phyloP scores from a whole-genome alignment of 2,329 filamentous ascomycete species.

The Niveomyces coronatus region DNA sequence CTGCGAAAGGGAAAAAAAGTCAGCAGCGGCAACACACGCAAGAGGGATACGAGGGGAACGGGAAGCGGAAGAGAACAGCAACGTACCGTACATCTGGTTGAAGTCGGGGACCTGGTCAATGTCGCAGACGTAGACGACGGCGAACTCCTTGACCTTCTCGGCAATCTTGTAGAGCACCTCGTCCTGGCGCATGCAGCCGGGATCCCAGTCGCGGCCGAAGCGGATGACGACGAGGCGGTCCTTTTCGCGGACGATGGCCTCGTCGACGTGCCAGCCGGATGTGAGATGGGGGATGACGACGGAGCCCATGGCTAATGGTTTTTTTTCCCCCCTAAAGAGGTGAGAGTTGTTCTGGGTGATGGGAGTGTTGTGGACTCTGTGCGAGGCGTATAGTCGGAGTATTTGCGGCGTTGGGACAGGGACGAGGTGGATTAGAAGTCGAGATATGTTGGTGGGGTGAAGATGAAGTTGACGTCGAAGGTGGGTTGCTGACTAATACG shows the following conservation, averaged over 20 bases:
- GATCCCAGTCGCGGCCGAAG: constrained; percentile 79
- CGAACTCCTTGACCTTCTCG: constrained; percentile 87
- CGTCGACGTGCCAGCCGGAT: constrained; percentile 96
- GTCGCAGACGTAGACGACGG: constrained; percentile 88
- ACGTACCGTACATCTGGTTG: constrained; percentile 78
- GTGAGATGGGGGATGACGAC: constrained; percentile 85
- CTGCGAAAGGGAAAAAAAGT: constrained; percentile 17
- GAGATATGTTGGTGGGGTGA: too few species aligned
- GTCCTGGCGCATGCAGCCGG: constrained; percentile 67
- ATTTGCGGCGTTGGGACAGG: too few species aligned
- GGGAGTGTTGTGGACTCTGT: too few species aligned
- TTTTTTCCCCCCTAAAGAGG: too few species aligned
- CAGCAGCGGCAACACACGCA: neutral
- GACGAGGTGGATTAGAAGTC: too few species aligned
- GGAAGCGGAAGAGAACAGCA: neutral
- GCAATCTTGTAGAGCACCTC: constrained; percentile 93
- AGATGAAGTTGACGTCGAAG: too few species aligned
- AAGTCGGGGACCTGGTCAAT: constrained; percentile 86
- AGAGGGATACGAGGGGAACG: constrained; percentile 5
- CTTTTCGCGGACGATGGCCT: constrained; percentile 81
- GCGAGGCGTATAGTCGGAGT: too few species aligned
- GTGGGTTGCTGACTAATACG: too few species aligned
- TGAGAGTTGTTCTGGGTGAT: too few species aligned
- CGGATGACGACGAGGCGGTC: constrained; percentile 89
- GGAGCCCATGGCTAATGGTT: constrained; percentile 49